Percentiles rank a stretch among this genome's conserved stretches.
Conservation (phyloP, 2,329 filamentous ascomycete species). For the Aspergillaceae sp. region DNA sequence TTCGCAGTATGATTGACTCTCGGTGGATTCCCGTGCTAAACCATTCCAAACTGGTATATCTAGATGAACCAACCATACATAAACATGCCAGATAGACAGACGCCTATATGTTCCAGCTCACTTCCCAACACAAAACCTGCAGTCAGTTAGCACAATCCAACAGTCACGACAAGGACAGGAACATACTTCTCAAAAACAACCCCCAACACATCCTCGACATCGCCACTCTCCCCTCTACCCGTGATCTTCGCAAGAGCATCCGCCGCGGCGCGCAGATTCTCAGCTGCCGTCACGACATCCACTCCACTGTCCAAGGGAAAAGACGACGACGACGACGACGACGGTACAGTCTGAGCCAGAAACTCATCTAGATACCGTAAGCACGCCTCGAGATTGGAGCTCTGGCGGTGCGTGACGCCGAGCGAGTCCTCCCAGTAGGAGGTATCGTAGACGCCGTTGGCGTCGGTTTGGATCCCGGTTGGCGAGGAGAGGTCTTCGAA, state of each 20-base stretch:
- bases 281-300: constrained; percentile 84
- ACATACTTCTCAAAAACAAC: constrained; percentile 96
- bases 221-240: constrained; percentile 71
- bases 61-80: no score
- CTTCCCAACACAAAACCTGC: constrained; percentile 45
- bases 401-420: constrained; percentile 83
- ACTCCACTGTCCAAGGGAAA: constrained; percentile 31
- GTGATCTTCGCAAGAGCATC: constrained; percentile 78
- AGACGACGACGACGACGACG: no score
- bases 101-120: neutral
- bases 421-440: constrained; percentile 72
- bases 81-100: no score
- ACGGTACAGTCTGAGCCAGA: constrained; percentile 45
- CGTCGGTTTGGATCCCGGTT: constrained; percentile 23
- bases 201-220: constrained; percentile 90
- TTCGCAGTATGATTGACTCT: no score
- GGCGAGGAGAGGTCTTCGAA: constrained; percentile 49
- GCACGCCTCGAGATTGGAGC: constrained; percentile 68
- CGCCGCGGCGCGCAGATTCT: constrained; percentile 74
- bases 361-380: constrained; percentile 65
- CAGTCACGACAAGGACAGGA: neutral
- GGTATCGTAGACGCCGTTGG: constrained; percentile 44
- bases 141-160: constrained; percentile 5
- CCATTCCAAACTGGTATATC: no score
- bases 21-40: no score